Percentiles rank a stretch among this genome's conserved stretches.
These are phyloP conservation scores for Leucoagaricus sp. DNA, from an alignment of 1,284 basidiomycete species.

Conservation along the genomic window DNA sequence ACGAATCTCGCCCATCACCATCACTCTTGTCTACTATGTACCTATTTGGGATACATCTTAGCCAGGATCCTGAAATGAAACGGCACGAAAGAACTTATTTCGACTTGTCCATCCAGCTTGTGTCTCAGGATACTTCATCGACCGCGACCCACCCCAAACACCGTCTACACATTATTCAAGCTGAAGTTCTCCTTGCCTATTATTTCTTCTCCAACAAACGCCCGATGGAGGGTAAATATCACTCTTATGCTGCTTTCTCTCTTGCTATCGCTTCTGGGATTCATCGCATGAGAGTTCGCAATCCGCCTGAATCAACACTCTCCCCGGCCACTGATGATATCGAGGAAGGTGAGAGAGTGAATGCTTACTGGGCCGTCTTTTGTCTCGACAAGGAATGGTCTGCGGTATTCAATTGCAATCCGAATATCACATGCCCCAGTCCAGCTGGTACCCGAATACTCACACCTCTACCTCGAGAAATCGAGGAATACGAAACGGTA, in stretches of 20 bases:
- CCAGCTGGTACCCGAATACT: conserved; percentile 19
- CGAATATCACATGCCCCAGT: conserved; percentile 24
- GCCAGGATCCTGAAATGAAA: conserved; percentile 14
- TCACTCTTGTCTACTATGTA: conserved; percentile 33
- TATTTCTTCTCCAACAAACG: conserved; percentile 46
- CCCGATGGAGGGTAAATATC: conserved; percentile 41
- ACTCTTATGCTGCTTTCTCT: conserved; percentile 37
- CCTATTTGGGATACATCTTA: conserved; percentile 15
- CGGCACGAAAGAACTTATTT: conserved; percentile 3
- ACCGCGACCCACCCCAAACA: conserved; percentile 35
- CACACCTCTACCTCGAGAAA: conserved; percentile 33
- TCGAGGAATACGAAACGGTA: conserved; percentile 27
- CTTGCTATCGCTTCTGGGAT: conserved; percentile 37
- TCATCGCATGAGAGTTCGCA: conserved; percentile 33
- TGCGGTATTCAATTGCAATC: conserved; percentile 26
- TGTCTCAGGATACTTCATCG: conserved; percentile 43
- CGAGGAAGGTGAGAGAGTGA: conserved; percentile 33
- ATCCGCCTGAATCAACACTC: conserved; percentile 18
- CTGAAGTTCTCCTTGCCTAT: conserved; percentile 52
- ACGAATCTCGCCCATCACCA: conserved; percentile 36
- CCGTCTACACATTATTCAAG: conserved; percentile 49
- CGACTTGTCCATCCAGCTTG: conserved; percentile 25
- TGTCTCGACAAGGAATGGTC: conserved; percentile 33
- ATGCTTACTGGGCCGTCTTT: conserved; percentile 33
- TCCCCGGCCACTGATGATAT: conserved; percentile 25